Base-by-base conservation (phyloP, 2,329 filamentous ascomycete genomes). In the Gyromitra esculenta region DNA sequence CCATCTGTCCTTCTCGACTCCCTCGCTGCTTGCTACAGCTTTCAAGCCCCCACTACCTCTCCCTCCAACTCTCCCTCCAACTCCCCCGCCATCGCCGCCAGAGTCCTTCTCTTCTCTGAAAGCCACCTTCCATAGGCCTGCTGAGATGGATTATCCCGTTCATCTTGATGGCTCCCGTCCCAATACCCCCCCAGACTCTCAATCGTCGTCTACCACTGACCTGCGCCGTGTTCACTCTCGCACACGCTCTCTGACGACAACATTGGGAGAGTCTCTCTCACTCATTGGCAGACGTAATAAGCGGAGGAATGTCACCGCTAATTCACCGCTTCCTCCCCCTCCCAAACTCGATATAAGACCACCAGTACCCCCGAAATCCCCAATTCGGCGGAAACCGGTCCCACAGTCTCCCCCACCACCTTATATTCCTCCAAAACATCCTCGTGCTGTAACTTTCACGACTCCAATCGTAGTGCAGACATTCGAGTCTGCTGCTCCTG, bases 41-140 rank as follows among this genome's bases (percentile, higher is more conserved):
- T 31, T 71, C 11, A 11, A 57, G 5, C 57, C 35, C 50, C 21
- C 54, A 4, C 59, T 50, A 6, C 68, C 50, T 1, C 43, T 57
- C 15, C 68, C 68, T 0, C 68, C 57, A 15, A 57, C 68, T 31
- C 21, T 63, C 7, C 59, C 59, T 5, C 68, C 50, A 1, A 56
- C 68, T 8, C 68, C 68, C 0, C 68, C 68, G 21, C 68, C 68
- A 8, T 71, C 68, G 0, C 68, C 68, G n/a, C 68, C 48, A 21
- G 35, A 43, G 25, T 64, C 68, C 13, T 21, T 71, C 41, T 35
- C 18, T 25, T 48, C 68, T 1, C 48, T 63, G 48, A 48, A 64
- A 35, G 25, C 57, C 11, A 13, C 31, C 7, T 62, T 57, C 21
- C 66, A 56, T 5, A 18, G 43, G 45, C 1, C n/a, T 35, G 35